Percentiles rank a stretch among this genome's conserved stretches.
Evolutionary conservation across 768 basidiomycete genomes (phyloP).

Genomic region (Porpolomopsis calyptriformis): DNA sequence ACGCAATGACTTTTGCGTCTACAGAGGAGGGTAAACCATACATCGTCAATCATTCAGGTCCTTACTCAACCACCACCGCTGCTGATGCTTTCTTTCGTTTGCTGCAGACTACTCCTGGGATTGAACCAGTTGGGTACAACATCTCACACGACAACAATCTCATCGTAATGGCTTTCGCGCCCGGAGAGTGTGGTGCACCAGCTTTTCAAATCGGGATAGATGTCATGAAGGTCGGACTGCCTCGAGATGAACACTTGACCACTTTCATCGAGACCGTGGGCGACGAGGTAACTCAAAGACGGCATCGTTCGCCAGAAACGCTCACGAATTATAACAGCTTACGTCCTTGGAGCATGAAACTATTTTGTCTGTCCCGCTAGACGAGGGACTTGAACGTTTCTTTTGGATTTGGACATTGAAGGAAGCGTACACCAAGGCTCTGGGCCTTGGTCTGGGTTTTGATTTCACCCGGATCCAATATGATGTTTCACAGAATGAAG

Average conservation of each 20-base stretch:
- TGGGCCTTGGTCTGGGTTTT: constrained; percentile 75
- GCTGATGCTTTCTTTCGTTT: not conserved
- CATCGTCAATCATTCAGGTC: constrained; percentile 37
- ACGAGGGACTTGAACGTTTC: constrained; percentile 49
- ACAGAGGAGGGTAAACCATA: constrained; percentile 71
- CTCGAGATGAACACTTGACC: constrained; percentile 42
- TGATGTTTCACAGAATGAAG: constrained; percentile 37
- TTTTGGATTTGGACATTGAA: constrained; percentile 87
- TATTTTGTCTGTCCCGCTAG: constrained; percentile 31
- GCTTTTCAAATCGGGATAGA: constrained; percentile 66
- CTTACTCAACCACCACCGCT: not conserved
- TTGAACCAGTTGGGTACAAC: constrained; percentile 60
- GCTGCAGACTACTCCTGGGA: constrained; percentile 32
- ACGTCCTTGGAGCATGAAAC: constrained; percentile 31
- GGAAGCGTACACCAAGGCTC: constrained; percentile 84
- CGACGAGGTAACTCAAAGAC: constrained; percentile 42
- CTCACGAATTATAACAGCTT: constrained; percentile 22
- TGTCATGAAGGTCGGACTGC: constrained; percentile 67
- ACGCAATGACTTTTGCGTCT: constrained; percentile 38
- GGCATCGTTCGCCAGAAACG: constrained; percentile 4
- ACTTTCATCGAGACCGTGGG: constrained; percentile 55
- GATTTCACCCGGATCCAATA: constrained; percentile 72
- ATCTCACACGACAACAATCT: constrained; percentile 71
- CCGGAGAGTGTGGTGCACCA: constrained; percentile 31
- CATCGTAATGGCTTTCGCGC: constrained; percentile 56